A percentile compares a stretch with the other conserved stretches of the same genome.
Evolutionary conservation across 768 basidiomycete genomes (phyloP).

Genomic region (Termitomyces eurrhizus): DNA sequence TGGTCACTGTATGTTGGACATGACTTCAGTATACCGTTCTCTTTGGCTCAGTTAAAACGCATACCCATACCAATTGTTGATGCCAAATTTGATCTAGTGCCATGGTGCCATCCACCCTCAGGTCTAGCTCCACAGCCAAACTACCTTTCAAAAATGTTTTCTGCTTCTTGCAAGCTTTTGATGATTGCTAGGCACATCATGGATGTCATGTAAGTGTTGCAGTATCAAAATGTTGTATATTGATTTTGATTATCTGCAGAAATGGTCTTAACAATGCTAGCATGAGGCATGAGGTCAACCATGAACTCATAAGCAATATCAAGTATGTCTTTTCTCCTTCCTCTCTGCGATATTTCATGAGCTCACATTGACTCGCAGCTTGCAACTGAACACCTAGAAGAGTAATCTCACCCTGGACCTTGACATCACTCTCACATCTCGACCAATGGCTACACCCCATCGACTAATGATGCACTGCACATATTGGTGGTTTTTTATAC

Average conservation of each 20-base stretch:
- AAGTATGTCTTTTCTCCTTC: constrained; percentile 34
- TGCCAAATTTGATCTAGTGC: constrained; percentile 43
- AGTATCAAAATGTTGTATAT: too few species aligned
- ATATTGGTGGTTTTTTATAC: constrained; percentile 57
- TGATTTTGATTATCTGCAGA: too few species aligned
- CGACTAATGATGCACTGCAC: constrained; percentile 52
- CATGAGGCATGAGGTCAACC: too few species aligned
- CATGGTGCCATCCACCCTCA: too few species aligned
- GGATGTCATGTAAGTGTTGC: too few species aligned
- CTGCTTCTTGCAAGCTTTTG: too few species aligned
- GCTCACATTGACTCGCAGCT: constrained; percentile 21
- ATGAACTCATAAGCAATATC: too few species aligned
- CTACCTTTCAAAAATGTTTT: too few species aligned
- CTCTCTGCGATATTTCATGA: background rate
- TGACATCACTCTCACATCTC: constrained; percentile 44
- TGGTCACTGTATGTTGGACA: constrained; percentile 68
- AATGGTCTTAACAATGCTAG: too few species aligned
- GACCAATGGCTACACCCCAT: constrained; percentile 47
- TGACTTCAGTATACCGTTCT: constrained; percentile 46
- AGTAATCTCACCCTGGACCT: constrained; percentile 41
- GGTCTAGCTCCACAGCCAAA: too few species aligned
- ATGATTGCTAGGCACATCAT: too few species aligned
- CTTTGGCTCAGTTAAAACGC: constrained; percentile 23
- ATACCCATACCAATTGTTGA: constrained; percentile 48
- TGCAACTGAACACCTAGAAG: constrained; percentile 48